Conservation (phyloP, 768 basidiomycete genomes). For the Sarcodon aspratus region DNA sequence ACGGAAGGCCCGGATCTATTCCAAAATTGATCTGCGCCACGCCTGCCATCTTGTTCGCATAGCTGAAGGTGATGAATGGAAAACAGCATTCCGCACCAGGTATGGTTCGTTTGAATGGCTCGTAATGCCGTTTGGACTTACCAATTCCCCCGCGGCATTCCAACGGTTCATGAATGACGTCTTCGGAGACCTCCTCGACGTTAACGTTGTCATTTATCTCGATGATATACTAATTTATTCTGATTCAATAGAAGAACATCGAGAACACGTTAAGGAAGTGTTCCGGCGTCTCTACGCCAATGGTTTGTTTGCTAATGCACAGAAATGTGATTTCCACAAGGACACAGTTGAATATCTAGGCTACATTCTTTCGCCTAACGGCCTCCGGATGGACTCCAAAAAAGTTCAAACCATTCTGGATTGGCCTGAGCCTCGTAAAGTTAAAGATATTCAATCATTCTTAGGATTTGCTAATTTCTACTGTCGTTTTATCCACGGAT, state of each 20-base stretch:
- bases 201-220: conserved; percentile 4
- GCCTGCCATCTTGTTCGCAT: conserved; percentile 31
- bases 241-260: conserved; percentile 6
- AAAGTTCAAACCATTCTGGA: conserved; percentile 24
- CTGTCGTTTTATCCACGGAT: conserved; percentile 19
- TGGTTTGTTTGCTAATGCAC: conserved; percentile 16
- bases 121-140: conserved; percentile 23
- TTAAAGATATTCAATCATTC: conserved; percentile 20
- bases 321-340: conserved; percentile 26
- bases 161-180: conserved; percentile 8
- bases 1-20: conserved; percentile 15
- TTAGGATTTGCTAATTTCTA: conserved; percentile 23
- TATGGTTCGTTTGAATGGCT: conserved; percentile 24
- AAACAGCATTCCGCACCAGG: conserved; percentile 25
- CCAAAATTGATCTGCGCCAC: conserved; percentile 26
- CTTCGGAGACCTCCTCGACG: conserved; percentile 7
- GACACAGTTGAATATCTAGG: conserved; percentile 29
- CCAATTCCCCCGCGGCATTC: conserved; percentile 9
- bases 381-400: conserved; percentile 24
- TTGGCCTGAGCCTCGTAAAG: conserved; percentile 17
- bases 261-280: conserved; percentile 7
- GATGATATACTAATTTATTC: conserved; percentile 10
- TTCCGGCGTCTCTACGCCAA: conserved; percentile 16
- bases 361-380: conserved; percentile 20
- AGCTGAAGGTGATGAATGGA: conserved; percentile 23